These are phyloP conservation scores for Nigrospora oryzae DNA, from an alignment of 2,329 filamentous ascomycete genomes.

Conservation along the genomic window DNA sequence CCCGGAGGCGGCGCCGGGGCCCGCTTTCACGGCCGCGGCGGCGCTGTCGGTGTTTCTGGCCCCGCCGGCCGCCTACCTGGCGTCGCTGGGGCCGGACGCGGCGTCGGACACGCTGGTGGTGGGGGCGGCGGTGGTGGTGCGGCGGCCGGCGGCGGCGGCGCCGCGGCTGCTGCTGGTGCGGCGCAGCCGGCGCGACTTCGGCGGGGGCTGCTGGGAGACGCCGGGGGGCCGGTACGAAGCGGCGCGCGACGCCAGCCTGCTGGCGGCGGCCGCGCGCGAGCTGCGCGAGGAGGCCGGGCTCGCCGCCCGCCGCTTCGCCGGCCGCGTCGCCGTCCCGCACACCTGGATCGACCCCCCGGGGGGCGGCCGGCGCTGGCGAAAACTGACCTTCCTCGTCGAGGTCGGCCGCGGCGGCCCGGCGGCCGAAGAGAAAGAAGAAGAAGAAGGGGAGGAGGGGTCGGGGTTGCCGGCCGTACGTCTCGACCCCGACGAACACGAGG, in stretches of 20 bases:
- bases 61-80: not conserved
- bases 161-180: constrained; percentile 32
- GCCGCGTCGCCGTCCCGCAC: constrained; percentile 26
- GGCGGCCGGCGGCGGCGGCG: too few species aligned
- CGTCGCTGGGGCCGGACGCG: not conserved
- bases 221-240: constrained; percentile 39
- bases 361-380: constrained; percentile 5
- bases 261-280: constrained; percentile 36
- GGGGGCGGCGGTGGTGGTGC: not conserved
- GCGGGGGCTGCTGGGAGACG: constrained; percentile 37
- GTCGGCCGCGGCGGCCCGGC: not conserved
- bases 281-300: constrained; percentile 26
- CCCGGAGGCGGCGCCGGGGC: too few species aligned
- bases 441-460: not conserved
- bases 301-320: constrained; percentile 12
- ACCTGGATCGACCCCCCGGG: constrained; percentile 26
- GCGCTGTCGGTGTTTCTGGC: too few species aligned
- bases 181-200: constrained; percentile 33
- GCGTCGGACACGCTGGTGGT: not conserved
- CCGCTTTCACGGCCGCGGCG: too few species aligned
- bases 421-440: not conserved
- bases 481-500: constrained; percentile 9
- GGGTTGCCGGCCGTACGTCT: constrained; percentile 2
- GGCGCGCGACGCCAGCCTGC: constrained; percentile 27
- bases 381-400: constrained; percentile 8